These are phyloP conservation scores for Trametes cubensis DNA, from an alignment of 768 basidiomycete species.

Conservation along the genomic window DNA sequence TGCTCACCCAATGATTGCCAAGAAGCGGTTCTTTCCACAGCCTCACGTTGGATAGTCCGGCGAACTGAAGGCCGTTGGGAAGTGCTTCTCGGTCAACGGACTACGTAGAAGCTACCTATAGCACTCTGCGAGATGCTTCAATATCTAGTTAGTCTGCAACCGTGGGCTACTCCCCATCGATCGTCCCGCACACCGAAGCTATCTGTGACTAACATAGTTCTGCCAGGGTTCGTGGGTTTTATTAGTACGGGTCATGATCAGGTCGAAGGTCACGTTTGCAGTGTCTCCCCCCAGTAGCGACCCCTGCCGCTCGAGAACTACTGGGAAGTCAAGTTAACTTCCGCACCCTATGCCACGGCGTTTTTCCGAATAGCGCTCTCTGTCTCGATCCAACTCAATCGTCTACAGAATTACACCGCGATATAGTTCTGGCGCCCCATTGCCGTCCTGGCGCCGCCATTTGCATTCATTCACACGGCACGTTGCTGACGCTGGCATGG, in stretches of 20 bases:
- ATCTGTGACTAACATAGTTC: slow-evolving; percentile 11
- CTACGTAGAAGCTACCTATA: not conserved
- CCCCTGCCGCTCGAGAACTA: too few relatives aligned
- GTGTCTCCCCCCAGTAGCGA: not conserved
- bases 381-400: not conserved
- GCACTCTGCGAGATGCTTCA: not conserved
- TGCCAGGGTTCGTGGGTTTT: slow-evolving; percentile 5
- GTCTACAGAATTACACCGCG: not conserved
- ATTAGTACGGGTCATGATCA: not conserved
- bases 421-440: not conserved
- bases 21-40: too few relatives aligned
- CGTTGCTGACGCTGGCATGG: slow-evolving; percentile 12
- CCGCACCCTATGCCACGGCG: not conserved
- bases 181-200: slow-evolving; percentile 12
- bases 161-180: slow-evolving; percentile 9
- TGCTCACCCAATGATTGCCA: too few relatives aligned
- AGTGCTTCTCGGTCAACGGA: not conserved
- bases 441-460: slow-evolving; percentile 12
- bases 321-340: not conserved
- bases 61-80: not conserved
- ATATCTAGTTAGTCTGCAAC: slow-evolving; percentile 4
- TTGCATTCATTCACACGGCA: slow-evolving; percentile 4
- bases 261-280: not conserved
- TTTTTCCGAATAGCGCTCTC: not conserved
- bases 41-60: not conserved